These are phyloP conservation scores for Fusarium bulbicola DNA, from an alignment of 2,329 filamentous ascomycete genomes.

Conservation along the genomic window DNA sequence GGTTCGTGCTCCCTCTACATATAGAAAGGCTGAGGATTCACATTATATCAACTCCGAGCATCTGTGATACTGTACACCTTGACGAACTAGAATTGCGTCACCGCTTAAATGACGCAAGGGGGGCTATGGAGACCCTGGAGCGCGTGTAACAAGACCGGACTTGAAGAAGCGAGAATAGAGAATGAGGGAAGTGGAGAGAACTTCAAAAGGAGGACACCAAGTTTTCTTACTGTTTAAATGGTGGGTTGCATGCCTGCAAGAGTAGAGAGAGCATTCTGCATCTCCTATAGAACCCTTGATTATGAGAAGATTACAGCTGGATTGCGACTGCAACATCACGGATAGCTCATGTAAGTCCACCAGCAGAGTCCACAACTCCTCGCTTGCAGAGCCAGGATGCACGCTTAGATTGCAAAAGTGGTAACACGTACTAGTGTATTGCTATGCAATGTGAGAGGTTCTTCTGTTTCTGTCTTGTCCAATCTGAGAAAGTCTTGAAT, in stretches of 20 bases:
- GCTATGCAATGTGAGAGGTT: rapidly evolving
- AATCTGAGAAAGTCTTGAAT: neutral
- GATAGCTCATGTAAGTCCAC: neutral
- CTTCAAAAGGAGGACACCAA: neutral
- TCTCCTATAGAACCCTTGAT: neutral
- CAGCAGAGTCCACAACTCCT: neutral
- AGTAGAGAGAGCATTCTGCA: neutral
- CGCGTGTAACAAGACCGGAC: neutral
- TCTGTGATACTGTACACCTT: neutral
- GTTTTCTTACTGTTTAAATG: neutral
- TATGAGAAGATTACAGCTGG: neutral
- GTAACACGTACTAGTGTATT: neutral
- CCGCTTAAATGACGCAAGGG: neutral
- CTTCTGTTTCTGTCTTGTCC: neutral
- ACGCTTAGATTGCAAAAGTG: neutral
- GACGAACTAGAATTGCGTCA: neutral
- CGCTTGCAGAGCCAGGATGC: neutral
- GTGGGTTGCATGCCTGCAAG: rapidly evolving
- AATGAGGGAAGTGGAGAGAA: neutral
- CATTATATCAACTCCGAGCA: neutral
- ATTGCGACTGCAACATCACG: neutral
- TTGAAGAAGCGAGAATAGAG: neutral
- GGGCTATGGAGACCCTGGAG: neutral
- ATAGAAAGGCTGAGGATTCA: neutral
- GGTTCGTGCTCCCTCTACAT: neutral